phyloP scores from a whole-genome alignment of 1,284 basidiomycete genomes.

The Irpex sp. region DNA sequence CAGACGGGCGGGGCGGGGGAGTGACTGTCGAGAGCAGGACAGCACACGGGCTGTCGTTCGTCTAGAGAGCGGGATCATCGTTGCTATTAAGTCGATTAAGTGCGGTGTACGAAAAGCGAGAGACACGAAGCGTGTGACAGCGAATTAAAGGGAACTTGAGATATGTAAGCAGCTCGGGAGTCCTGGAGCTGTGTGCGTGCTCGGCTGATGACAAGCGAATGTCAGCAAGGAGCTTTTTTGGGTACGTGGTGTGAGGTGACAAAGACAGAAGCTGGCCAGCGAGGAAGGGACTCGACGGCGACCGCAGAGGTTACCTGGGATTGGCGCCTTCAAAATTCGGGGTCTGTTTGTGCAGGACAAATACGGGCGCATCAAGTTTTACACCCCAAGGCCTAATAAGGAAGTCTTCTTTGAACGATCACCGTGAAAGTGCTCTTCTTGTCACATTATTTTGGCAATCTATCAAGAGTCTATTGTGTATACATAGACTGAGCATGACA shows the following conservation, averaged over 20 bases:
- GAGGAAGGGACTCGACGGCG: neutral
- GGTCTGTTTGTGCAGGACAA: neutral
- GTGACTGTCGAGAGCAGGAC: slow-evolving; percentile 59
- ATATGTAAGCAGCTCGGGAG: neutral
- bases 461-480: too few relatives aligned
- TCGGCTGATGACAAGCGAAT: neutral
- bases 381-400: neutral
- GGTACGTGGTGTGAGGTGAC: neutral
- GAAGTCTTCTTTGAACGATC: too few relatives aligned
- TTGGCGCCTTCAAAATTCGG: neutral
- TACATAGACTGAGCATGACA: too few relatives aligned
- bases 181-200: neutral
- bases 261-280: neutral
- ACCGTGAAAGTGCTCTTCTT: too few relatives aligned
- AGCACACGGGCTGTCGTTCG: slow-evolving; percentile 48
- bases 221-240: neutral
- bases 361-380: neutral
- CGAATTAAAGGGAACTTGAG: neutral
- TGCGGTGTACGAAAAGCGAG: neutral
- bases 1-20: slow-evolving; percentile 64
- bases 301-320: neutral
- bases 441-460: too few relatives aligned
- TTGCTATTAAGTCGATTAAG: neutral
- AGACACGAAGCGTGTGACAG: neutral
- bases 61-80: slow-evolving; percentile 30